Base-by-base conservation (phyloP, 495 filamentous ascomycete species). In the Xylaria curta region DNA sequence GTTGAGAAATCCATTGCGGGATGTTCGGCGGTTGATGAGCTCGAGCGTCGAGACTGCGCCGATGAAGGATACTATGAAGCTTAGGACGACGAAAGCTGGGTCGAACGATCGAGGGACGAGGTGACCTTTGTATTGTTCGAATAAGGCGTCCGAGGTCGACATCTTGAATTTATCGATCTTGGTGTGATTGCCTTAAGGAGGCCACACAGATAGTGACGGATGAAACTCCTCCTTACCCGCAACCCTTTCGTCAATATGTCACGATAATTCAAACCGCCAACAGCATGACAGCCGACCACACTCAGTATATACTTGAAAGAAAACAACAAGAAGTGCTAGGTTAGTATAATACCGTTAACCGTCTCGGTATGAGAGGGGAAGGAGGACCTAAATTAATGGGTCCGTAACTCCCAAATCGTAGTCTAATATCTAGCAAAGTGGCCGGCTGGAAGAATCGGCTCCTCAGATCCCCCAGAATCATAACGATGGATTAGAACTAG, bases 41-140 rank as follows among this genome's bases (percentile, higher is more conserved):
- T 97, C 94, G 59, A 97, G 81, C 3, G 94, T 92, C 0, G 92
- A 93, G 47, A 88, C 85, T 64, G 92, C 89, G 63, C 94, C 94
- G 75, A 93, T 85, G 40, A 90, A 85, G 76, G 93, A 95, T 74
- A 97, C 88, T 62, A 94, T 77, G 78, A 91, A 97, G 15, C 94
- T 95, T 10, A 93, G 84, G 21, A 91, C 83, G 40, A 97, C 86
- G 71, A 91, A 90, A 12, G 88, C 88, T 0, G 87, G 78, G 38
- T 87, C 79, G 76, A 93, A 92, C 19, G 80, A 84, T 70, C 86
- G 85, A 2, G 83, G 82, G 10, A 91, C 79, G 8, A 85, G 71
- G 17, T 86, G 74, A 12, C 83, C 85, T 24, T 82, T 15, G 58
- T 80, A 79, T 36, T 72, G 61, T 21, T 33, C 24, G 19, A 75